These are phyloP conservation scores for Rhynchospora breviuscula DNA, from an alignment of 176 grass and related monocot genomes.

Conservation along the genomic window DNA sequence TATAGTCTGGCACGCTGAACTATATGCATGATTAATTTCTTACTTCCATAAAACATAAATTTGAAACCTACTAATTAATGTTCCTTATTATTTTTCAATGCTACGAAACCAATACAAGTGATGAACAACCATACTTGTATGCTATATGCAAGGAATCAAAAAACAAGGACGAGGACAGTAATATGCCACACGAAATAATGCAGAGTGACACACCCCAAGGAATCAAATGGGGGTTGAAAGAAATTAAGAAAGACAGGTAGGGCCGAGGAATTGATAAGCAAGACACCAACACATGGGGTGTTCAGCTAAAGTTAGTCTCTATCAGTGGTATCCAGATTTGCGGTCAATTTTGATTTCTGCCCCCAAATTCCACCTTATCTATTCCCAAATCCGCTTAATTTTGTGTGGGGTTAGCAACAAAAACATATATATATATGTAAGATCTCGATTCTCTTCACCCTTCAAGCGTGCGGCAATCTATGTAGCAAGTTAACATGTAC, in stretches of 20 bases:
- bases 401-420: neutral
- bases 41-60: no score
- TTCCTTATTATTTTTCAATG: no score
- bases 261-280: constrained; percentile 53
- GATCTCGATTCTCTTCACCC: neutral
- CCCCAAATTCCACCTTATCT: constrained; percentile 13
- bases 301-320: constrained; percentile 38
- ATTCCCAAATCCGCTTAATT: neutral
- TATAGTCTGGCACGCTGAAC: no score
- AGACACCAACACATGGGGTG: constrained; percentile 48
- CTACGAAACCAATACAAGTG: no score
- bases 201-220: neutral
- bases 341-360: neutral
- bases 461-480: neutral
- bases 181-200: neutral
- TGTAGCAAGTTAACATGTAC: neutral
- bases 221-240: no score
- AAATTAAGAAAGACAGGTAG: constrained; percentile 53
- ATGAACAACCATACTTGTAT: no score
- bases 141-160: no score
- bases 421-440: neutral
- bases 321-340: constrained; percentile 29
- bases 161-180: neutral
- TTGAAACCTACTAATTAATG: no score
- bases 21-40: no score